Evolutionary conservation across 2,329 filamentous ascomycete species (phyloP), one percentile per base, ranked within the genome.

Genomic region (Fusarium humuli): DNA sequence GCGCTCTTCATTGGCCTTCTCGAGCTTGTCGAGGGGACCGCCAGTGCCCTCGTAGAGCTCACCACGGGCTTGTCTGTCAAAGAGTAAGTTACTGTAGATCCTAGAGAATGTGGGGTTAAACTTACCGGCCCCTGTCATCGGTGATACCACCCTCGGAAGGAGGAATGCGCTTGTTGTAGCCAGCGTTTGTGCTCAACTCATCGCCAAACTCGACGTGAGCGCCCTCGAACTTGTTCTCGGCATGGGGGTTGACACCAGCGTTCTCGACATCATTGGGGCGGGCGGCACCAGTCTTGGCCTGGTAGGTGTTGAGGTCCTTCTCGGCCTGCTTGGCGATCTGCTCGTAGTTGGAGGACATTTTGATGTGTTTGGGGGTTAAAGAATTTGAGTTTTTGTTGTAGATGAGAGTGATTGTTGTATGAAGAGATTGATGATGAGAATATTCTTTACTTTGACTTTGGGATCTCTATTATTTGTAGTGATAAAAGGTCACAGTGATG

Each of bases 131-230:
- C 18, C 77, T 81, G 40, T 81, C 79, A 57, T 85, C 83, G 0
- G 82, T 65, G 9, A 79, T 77, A 18, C 83, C 83, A 29, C 83
- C 83, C 73, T 85, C 83, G 61, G 80, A 79, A 4, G 79, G 80
- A 18, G 83, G 82, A 29, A 85, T 84, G 11, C 80, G 79, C 76
- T 81, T 82, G 76, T 84, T 81, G 77, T 81, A 84, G 22, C 83
- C 73, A 20, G 74, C 75, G 69, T 83, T 86, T 46, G 84, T 84
- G 76, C 79, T 82, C 37, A 84, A 65, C 25, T 85, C 82, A 40
- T 81, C 75, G 53, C 79, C 83, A 40, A 82, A 84, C 78, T 69
- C 45, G 34, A 75, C 66, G 7, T 68, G 48, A 8, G 72, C 70
- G 16, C 40, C 11, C 23, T 82, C 73, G 16, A 86, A 85, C 60